These are phyloP conservation scores for Coccomyxa sp. DNA, from an alignment of 139 green algal genomes.

Conservation along the genomic window DNA sequence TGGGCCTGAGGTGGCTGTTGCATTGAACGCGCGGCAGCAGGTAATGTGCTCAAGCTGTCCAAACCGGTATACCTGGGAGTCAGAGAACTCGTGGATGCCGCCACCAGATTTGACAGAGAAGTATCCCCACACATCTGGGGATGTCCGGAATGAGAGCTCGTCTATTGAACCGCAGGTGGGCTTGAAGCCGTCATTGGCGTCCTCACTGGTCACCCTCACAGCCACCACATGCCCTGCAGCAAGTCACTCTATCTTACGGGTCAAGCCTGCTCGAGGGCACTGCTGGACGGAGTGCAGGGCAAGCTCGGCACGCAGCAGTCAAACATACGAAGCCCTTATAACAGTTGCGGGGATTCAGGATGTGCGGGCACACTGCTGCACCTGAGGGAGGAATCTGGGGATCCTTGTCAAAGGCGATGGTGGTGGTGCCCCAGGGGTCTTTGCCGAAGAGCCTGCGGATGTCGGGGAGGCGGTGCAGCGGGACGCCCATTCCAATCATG, in stretches of 20 bases:
- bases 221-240: constrained; percentile 75
- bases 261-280: not conserved
- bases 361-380: not conserved
- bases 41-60: no score
- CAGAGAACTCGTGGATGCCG: constrained; percentile 95
- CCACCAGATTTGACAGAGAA: constrained; percentile 92
- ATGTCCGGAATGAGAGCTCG: constrained; percentile 82
- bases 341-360: not conserved
- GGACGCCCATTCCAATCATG: constrained; percentile 90
- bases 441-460: constrained; percentile 72
- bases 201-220: constrained; percentile 92
- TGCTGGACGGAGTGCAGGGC: no score
- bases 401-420: constrained; percentile 77
- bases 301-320: not conserved
- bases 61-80: constrained; percentile 92
- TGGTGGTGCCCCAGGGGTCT: constrained; percentile 31
- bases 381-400: constrained; percentile 36
- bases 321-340: no score
- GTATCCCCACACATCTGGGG: constrained; percentile 93
- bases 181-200: constrained; percentile 96
- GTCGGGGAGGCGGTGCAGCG: constrained; percentile 82
- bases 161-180: constrained; percentile 90
- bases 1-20: no score
- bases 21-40: no score
- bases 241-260: no score